phyloP scores from a whole-genome alignment of 345 rosid genomes.

The Populus tremula region DNA sequence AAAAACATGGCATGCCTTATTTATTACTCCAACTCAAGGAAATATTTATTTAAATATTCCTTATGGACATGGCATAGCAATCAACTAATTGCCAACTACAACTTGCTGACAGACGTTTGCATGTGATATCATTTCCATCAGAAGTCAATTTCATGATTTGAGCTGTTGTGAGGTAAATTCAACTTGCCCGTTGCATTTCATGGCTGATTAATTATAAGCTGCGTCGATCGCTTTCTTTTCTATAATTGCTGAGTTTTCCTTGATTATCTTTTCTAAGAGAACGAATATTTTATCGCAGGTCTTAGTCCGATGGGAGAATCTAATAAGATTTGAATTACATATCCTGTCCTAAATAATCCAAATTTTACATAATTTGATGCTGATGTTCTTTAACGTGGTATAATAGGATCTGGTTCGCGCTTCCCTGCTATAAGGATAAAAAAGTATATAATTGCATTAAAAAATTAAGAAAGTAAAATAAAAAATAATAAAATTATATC shows the following conservation, averaged over 20 bases:
- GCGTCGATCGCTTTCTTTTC: background rate
- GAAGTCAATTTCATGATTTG: background rate
- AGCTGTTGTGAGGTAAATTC: background rate
- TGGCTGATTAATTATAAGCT: background rate
- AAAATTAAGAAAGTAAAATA: too few relatives aligned
- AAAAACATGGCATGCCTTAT: background rate
- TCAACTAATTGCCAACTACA: background rate
- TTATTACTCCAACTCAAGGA: background rate
- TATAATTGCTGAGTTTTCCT: background rate
- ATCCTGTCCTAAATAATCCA: background rate
- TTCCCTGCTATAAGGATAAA: too few relatives aligned
- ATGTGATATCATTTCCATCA: background rate
- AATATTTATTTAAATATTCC: background rate
- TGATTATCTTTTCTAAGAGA: background rate
- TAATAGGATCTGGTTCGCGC: too few relatives aligned
- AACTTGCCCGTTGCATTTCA: background rate
- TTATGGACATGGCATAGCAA: background rate
- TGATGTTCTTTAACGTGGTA: background rate
- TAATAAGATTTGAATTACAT: background rate
- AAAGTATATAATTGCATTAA: too few relatives aligned
- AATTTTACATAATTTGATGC: background rate
- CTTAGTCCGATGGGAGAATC: background rate
- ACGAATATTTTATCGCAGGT: background rate
- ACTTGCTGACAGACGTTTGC: background rate
- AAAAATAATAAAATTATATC: too few relatives aligned